Evolutionary conservation across 257 asterid genomes (phyloP).

Genomic region (Penstemon davidsonii): DNA sequence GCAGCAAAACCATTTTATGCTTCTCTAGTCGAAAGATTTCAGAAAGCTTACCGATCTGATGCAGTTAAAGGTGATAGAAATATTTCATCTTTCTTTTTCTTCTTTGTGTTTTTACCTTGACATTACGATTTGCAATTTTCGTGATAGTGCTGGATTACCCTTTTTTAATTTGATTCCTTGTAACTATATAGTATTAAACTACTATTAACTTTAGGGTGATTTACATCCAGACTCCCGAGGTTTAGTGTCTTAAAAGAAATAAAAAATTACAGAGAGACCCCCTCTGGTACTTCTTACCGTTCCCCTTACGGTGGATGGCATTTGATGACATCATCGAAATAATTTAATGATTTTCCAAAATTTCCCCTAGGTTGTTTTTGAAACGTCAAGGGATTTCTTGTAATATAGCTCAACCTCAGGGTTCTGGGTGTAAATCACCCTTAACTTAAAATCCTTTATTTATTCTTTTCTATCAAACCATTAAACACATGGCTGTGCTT

Average conservation of each 20-base stretch:
- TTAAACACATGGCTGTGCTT: neutral
- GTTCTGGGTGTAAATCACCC: no score
- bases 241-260: no score
- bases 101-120: neutral
- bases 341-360: no score
- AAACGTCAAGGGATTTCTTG: no score
- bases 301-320: no score
- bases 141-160: neutral
- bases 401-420: no score
- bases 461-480: neutral
- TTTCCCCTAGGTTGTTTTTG: no score
- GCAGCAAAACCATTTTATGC: conserved; percentile 72
- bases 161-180: neutral
- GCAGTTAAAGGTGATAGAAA: conserved; percentile 61
- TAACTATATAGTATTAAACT: neutral
- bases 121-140: neutral
- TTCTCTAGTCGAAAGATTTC: conserved; percentile 72
- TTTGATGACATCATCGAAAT: no score
- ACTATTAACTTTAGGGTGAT: neutral
- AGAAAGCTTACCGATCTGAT: conserved; percentile 65
- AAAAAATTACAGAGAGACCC: no score
- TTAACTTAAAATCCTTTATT: no score
- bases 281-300: no score
- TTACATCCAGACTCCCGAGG: no score
- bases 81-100: neutral